These are phyloP conservation scores for Tinospora cordifolia DNA, from an alignment of 164 flowering plant genomes.

Conservation along the genomic window DNA sequence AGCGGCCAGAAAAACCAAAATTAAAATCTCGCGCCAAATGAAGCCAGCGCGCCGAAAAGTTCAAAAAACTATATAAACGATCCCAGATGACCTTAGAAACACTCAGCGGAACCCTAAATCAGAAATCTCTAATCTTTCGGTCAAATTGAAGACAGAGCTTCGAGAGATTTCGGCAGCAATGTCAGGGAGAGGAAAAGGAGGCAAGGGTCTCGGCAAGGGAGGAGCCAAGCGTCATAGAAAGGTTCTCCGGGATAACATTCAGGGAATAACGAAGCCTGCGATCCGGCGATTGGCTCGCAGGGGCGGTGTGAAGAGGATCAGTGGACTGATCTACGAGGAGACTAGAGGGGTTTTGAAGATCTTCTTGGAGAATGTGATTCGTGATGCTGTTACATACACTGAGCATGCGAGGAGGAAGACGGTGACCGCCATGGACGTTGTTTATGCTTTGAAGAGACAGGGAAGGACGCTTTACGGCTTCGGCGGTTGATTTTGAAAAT, in stretches of 20 bases:
- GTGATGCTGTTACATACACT: slow-evolving; percentile 35
- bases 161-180: slow-evolving; percentile 4
- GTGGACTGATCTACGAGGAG: slow-evolving; percentile 32
- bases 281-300: slow-evolving; percentile 24
- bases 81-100: no score
- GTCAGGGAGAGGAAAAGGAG: slow-evolving; percentile 35
- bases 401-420: slow-evolving; percentile 33
- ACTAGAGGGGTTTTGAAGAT: slow-evolving; percentile 33
- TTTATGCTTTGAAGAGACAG: slow-evolving; percentile 32
- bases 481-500: slow-evolving; percentile 19
- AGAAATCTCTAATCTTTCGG: no score
- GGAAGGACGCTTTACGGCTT: slow-evolving; percentile 33
- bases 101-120: no score
- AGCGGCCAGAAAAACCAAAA: no score
- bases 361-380: slow-evolving; percentile 32
- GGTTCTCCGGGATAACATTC: slow-evolving; percentile 27
- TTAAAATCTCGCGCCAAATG: no score
- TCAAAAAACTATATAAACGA: no score
- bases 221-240: slow-evolving; percentile 32
- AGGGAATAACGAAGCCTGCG: slow-evolving; percentile 7
- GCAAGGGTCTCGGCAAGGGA: slow-evolving; percentile 30
- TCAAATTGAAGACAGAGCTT: no score
- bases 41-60: no score
- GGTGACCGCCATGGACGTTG: slow-evolving; percentile 39
- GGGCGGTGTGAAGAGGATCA: slow-evolving; percentile 34